Conservation (phyloP, 306 rosid species). For the Nissolia schottii region DNA sequence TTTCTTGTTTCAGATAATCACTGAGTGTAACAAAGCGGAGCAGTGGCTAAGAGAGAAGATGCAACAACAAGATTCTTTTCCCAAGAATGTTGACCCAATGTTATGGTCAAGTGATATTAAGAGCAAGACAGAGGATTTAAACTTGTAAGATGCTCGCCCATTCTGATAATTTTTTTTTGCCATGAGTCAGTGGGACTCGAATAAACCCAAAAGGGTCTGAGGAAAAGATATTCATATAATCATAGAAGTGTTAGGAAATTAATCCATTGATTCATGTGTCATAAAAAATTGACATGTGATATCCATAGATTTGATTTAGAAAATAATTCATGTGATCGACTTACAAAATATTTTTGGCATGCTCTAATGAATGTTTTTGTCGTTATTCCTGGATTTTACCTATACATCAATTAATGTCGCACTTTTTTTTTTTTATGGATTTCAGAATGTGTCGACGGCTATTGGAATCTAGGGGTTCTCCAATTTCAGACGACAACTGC, state of each 20-base stretch:
- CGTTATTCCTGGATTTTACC: neutral
- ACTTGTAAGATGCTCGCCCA: constrained; percentile 44
- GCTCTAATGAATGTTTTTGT: neutral
- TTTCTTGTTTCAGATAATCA: constrained; percentile 42
- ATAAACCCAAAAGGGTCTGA: neutral
- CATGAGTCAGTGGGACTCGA: neutral
- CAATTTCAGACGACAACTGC: constrained; percentile 39
- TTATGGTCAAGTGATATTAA: constrained; percentile 54
- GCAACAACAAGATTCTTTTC: constrained; percentile 60
- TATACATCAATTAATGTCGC: neutral
- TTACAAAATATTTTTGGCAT: neutral
- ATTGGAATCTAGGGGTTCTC: constrained; percentile 41
- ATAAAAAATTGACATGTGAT: constrained; percentile 4
- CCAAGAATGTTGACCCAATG: constrained; percentile 60
- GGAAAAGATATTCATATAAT: neutral
- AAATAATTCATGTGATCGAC: neutral
- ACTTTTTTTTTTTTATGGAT: constrained; percentile 27
- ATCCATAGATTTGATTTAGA: neutral
- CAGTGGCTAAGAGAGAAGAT: constrained; percentile 71
- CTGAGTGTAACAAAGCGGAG: constrained; percentile 61
- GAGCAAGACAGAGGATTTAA: constrained; percentile 50
- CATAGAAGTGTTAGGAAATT: neutral
- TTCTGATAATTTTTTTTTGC: neutral
- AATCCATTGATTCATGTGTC: neutral
- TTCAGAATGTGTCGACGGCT: constrained; percentile 59